Conservation (phyloP, 495 filamentous ascomycete species). For the Elasticomyces elasticus region DNA sequence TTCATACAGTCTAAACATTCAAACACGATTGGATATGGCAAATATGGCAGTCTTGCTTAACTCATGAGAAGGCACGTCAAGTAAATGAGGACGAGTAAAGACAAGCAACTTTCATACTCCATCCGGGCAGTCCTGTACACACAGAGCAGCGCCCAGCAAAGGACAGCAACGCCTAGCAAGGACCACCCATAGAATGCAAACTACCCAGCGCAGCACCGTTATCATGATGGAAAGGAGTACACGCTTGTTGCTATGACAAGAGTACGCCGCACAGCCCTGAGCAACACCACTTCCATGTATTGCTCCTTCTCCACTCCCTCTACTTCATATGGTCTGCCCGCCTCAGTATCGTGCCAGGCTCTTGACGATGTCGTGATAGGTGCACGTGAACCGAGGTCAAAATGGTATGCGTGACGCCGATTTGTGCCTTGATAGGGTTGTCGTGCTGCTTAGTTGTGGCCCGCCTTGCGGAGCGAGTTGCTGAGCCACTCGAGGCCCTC, state of each 20-base stretch:
- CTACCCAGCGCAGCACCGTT: not conserved
- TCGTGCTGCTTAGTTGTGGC: constrained; percentile 52
- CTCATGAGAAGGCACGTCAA: not conserved
- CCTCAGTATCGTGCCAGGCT: not conserved
- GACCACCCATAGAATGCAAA: not conserved
- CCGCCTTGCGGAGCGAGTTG: constrained; percentile 84
- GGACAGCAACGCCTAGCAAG: not conserved
- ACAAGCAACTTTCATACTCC: constrained; percentile 1
- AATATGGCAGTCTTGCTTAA: too few species aligned
- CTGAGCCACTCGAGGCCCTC: constrained; percentile 99
- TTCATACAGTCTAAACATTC: too few species aligned
- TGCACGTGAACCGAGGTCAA: not conserved
- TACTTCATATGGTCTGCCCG: not conserved
- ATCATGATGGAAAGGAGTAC: not conserved
- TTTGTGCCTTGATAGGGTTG: constrained; percentile 8
- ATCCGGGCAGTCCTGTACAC: not conserved
- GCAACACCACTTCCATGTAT: not conserved
- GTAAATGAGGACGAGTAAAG: not conserved
- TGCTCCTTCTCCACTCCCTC: not conserved
- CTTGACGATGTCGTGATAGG: not conserved
- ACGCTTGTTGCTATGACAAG: not conserved
- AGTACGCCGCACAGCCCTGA: not conserved
- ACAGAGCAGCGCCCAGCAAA: not conserved
- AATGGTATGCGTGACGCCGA: not conserved
- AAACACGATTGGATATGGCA: too few species aligned